These are phyloP conservation scores for Penicillium hesseltinei DNA, from an alignment of 2,329 filamentous ascomycete species.

Conservation along the genomic window DNA sequence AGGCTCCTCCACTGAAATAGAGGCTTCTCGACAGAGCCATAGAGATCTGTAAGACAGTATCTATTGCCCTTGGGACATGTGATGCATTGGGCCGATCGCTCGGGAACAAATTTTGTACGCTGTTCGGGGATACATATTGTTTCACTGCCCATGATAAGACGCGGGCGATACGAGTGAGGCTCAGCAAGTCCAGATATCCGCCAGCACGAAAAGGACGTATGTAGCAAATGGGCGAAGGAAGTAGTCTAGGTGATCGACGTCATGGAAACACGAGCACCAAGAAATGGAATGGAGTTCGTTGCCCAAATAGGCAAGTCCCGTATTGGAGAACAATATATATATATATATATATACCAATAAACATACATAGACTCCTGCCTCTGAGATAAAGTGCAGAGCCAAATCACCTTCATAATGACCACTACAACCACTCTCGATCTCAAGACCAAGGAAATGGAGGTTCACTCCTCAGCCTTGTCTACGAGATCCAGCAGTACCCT, in stretches of 20 bases:
- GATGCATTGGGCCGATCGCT: neutral
- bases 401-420: slow-evolving; percentile 1
- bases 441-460: slow-evolving; percentile 6
- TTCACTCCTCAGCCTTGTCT: slow-evolving; percentile 7
- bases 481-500: slow-evolving; percentile 10
- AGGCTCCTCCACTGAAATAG: too few relatives aligned
- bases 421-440: slow-evolving; percentile 3
- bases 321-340: slow-evolving; percentile 11
- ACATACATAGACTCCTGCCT: neutral
- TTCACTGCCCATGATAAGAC: neutral
- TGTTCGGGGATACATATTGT: neutral
- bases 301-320: slow-evolving; percentile 21
- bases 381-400: neutral
- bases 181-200: neutral
- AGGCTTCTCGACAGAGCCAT: too few relatives aligned
- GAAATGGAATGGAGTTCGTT: neutral
- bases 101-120: neutral
- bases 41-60: too few relatives aligned
- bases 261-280: slow-evolving; percentile 2
- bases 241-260: neutral
- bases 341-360: neutral
- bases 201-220: neutral
- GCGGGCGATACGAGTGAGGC: slow-evolving; percentile 3
- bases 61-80: neutral
- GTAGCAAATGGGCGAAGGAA: too few relatives aligned